Conservation (phyloP, 441 rosid species). For the Pelargonium fulgidum region DNA sequence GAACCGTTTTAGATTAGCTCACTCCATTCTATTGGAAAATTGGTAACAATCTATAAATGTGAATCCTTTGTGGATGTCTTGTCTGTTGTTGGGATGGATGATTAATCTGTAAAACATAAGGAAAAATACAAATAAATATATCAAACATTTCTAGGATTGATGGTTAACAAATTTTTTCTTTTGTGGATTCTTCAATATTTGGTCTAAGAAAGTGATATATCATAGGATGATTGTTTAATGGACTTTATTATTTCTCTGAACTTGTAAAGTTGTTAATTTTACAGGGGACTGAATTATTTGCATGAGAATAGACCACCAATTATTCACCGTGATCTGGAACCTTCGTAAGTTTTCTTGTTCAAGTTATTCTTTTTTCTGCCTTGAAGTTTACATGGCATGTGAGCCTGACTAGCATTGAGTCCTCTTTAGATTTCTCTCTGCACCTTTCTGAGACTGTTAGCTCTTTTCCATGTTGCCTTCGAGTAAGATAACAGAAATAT, state of each 20-base stretch:
- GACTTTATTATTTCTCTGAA: neutral
- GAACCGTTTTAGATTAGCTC: too few relatives aligned
- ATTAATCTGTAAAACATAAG: neutral
- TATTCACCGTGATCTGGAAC: slow-evolving; percentile 95
- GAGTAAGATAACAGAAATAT: slow-evolving; percentile 60
- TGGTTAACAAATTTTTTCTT: neutral
- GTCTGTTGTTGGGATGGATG: neutral
- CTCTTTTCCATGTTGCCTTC: slow-evolving; percentile 28
- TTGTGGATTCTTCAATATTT: neutral
- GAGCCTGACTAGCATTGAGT: neutral
- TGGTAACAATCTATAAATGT: too few relatives aligned
- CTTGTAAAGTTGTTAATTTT: slow-evolving; percentile 17
- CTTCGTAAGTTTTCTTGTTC: slow-evolving; percentile 63
- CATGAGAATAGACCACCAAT: slow-evolving; percentile 83
- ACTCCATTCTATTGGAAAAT: too few relatives aligned
- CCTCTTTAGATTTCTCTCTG: neutral
- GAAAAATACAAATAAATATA: neutral
- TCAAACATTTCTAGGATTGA: neutral
- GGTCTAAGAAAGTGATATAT: neutral
- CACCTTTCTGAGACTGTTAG: neutral
- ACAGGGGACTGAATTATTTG: slow-evolving; percentile 90
- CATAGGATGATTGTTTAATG: neutral
- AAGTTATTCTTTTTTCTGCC: slow-evolving; percentile 2
- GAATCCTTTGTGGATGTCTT: neutral
- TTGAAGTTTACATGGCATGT: neutral